Evolutionary conservation across 257 asterid genomes (phyloP), one percentile per base, ranked within the genome.

Genomic region (Solanum pennellii): DNA sequence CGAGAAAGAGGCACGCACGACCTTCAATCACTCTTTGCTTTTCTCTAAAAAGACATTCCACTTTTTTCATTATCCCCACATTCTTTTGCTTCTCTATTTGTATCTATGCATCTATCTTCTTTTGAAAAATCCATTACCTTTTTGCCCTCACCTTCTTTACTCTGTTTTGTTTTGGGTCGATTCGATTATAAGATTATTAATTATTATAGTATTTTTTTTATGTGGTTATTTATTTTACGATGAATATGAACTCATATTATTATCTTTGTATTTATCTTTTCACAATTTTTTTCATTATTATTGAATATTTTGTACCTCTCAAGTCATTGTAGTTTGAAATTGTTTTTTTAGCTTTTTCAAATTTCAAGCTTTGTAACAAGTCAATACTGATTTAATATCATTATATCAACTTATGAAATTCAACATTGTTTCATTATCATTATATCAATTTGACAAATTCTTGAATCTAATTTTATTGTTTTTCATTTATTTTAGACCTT

Each of bases 31-130:
- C 66, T 69, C 79, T 41, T 62, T 49, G 60, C 31, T 59, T 76
- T 86, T 39, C 18, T 41, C 69, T 91, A 86, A 85, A 86, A 95
- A 94, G 94, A 89, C 89, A 89, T 86, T 86, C 92, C 89, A 89
- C 95, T 92, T 94, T 93, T 86, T 83, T 29, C 87, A 21, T 16
- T 16, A 86, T 66, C 86, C 83, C 41, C 88, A 37, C 12, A 35
- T 86, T 45, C 76, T 44, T n/a, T 33, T n/a, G 23, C 59, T 83
- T 68, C 25, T 83, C 88, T 27, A 84, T 87, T 75, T 80, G 56
- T 41, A 82, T 87, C 62, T 45, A 69, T 62, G 59, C 56, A 35
- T 83, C 52, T 69, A 59, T 25, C 44, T 14, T 23, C 87, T 72
- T 68, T 49, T 60, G 35, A 56, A 59, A 27, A 33, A 11, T 83